Conservation (phyloP, 176 grass and related monocot genomes). For the Rhynchospora tenuis region DNA sequence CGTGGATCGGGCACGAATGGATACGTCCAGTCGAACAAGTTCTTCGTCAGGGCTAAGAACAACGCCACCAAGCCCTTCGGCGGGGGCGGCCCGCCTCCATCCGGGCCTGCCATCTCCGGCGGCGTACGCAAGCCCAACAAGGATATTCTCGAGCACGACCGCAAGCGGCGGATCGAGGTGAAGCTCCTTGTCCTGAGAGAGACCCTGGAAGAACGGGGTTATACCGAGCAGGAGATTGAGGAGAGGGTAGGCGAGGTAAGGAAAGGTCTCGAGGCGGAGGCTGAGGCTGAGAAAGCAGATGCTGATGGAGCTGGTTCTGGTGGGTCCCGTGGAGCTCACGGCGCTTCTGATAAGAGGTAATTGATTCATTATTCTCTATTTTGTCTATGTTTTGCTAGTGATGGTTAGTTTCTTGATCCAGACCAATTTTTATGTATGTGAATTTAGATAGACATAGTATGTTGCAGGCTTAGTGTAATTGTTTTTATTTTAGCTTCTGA, state of each 20-base stretch:
- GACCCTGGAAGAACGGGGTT: conserved; percentile 77
- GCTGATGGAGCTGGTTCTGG: not conserved
- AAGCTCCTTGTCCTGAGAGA: conserved; percentile 64
- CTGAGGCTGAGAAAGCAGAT: conserved; percentile 13
- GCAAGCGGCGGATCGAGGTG: conserved; percentile 79
- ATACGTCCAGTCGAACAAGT: conserved; percentile 88
- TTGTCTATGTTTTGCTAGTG: not conserved
- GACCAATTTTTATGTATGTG: not conserved
- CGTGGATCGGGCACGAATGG: conserved; percentile 90
- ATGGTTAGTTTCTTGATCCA: not conserved
- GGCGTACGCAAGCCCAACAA: conserved; percentile 68
- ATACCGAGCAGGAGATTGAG: conserved; percentile 78
- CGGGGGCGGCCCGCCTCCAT: not conserved
- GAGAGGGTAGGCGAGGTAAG: conserved; percentile 54
- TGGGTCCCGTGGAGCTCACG: not conserved
- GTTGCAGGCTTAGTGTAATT: not conserved
- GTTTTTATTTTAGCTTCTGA: not conserved
- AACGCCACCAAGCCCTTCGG: conserved; percentile 25
- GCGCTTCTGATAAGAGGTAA: conserved; percentile 41
- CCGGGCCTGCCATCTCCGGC: conserved; percentile 10
- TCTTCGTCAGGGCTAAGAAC: conserved; percentile 51
- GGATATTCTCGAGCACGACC: conserved; percentile 95
- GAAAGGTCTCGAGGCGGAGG: conserved; percentile 44
- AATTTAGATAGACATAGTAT: not conserved
- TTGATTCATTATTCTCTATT: not conserved